Conservation (phyloP, 495 filamentous ascomycete genomes). For the Penicillium salamii region DNA sequence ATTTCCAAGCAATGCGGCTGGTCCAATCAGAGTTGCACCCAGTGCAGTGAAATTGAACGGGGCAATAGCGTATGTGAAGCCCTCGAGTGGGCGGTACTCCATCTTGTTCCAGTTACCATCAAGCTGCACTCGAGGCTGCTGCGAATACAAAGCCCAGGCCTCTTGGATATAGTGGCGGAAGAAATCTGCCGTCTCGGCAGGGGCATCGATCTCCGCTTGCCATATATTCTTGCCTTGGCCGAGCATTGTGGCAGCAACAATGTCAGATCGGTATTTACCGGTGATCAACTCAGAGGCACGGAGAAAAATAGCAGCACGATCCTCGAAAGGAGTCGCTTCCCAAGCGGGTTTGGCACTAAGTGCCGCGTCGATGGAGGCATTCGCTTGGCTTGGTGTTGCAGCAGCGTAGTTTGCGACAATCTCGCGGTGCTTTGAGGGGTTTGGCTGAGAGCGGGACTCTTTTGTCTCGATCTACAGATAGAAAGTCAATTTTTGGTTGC, state of each 20-base stretch:
- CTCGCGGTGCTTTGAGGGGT: constrained; percentile 68
- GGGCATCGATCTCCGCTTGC: constrained; percentile 94
- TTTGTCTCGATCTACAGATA: constrained; percentile 15
- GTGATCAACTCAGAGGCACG: constrained; percentile 85
- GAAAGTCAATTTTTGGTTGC: not conserved
- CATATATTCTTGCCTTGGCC: constrained; percentile 95
- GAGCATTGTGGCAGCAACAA: constrained; percentile 90
- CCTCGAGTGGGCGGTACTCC: constrained; percentile 78
- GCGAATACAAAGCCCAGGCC: constrained; percentile 68
- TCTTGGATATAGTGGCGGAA: constrained; percentile 74
- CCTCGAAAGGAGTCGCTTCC: constrained; percentile 78
- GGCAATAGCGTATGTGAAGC: constrained; percentile 49
- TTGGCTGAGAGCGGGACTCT: constrained; percentile 49
- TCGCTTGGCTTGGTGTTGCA: constrained; percentile 65
- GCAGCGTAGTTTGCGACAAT: constrained; percentile 70
- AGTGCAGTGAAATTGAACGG: constrained; percentile 71
- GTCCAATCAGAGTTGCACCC: constrained; percentile 70
- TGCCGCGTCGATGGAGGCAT: constrained; percentile 71
- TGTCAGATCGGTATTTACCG: constrained; percentile 83
- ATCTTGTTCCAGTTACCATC: constrained; percentile 67
- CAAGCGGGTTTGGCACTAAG: constrained; percentile 76
- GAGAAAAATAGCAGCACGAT: constrained; percentile 85
- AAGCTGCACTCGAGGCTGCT: constrained; percentile 59
- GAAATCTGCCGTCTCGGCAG: constrained; percentile 86
- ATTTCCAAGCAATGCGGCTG: constrained; percentile 75